phyloP scores from a whole-genome alignment of 805 yeast species.

The Wickerhamiella nectarea region DNA sequence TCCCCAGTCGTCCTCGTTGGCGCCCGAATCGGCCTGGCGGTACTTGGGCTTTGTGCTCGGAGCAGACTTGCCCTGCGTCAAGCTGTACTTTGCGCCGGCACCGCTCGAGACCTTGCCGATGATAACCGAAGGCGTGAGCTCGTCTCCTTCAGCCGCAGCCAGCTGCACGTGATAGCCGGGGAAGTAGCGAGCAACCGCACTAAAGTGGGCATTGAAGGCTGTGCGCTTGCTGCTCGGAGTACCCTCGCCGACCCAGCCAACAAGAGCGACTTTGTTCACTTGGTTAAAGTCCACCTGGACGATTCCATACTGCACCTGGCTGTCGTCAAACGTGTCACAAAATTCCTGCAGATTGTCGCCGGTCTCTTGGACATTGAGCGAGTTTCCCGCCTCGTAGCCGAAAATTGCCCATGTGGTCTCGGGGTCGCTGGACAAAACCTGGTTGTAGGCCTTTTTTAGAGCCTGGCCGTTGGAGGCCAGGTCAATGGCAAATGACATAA shows the following conservation, averaged over 20 bases:
- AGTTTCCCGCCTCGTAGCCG: slow-evolving; percentile 50
- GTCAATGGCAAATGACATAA: slow-evolving; percentile 33
- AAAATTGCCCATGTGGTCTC: slow-evolving; percentile 63
- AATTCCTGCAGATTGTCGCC: slow-evolving; percentile 65
- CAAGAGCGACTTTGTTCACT: slow-evolving; percentile 67
- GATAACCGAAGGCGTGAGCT: slow-evolving; percentile 66
- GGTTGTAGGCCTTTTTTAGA: slow-evolving; percentile 61
- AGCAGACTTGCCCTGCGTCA: slow-evolving; percentile 23
- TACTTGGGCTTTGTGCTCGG: slow-evolving; percentile 24
- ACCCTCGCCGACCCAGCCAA: slow-evolving; percentile 93
- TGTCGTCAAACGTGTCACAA: slow-evolving; percentile 68
- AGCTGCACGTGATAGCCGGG: slow-evolving; percentile 87
- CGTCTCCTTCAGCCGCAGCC: slow-evolving; percentile 90
- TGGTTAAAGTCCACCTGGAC: slow-evolving; percentile 81
- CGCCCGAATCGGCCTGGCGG: slow-evolving; percentile 25
- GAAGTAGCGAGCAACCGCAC: slow-evolving; percentile 29
- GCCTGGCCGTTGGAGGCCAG: slow-evolving; percentile 57
- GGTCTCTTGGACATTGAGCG: slow-evolving; percentile 28
- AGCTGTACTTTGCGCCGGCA: slow-evolving; percentile 87
- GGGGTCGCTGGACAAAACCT: slow-evolving; percentile 65
- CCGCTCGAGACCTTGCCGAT: slow-evolving; percentile 71
- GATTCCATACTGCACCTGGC: slow-evolving; percentile 80
- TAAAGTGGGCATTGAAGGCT: slow-evolving; percentile 31
- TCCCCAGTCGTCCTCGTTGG: slow-evolving; percentile 56
- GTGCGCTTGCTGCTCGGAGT: slow-evolving; percentile 47